Conservation (phyloP, 352 stramenopile genomes). For the Aphanomyces euteiches region DNA sequence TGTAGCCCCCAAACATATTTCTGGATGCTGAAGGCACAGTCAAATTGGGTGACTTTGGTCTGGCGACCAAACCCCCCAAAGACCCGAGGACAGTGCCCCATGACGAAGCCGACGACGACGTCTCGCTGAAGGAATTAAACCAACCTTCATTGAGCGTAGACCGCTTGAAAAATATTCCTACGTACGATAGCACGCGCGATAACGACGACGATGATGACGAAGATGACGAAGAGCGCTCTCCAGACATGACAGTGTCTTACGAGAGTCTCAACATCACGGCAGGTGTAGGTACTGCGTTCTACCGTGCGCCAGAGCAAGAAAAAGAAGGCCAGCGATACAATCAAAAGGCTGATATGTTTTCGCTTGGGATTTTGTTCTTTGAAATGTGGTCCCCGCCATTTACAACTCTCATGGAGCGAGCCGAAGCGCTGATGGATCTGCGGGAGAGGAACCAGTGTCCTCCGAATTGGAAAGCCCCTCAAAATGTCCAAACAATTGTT, state of each 20-base stretch:
- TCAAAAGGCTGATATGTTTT: conserved; percentile 94
- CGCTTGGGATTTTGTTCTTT: conserved; percentile 93
- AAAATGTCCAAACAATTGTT: conserved; percentile 87
- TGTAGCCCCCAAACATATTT: conserved; percentile 91
- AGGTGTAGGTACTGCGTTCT: conserved; percentile 94
- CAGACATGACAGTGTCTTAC: conserved; percentile 27
- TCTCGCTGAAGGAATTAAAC: conserved; percentile 24
- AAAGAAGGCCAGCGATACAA: conserved; percentile 82
- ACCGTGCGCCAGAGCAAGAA: conserved; percentile 93
- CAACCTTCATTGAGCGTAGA: conserved; percentile 19
- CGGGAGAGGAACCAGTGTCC: conserved; percentile 66
- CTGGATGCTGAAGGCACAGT: conserved; percentile 89
- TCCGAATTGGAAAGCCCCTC: conserved; percentile 46
- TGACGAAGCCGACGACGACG: conserved; percentile 45
- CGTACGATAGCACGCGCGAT: conserved; percentile 25
- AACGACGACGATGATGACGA: background rate
- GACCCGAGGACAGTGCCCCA: conserved; percentile 15
- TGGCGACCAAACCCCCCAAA: conserved; percentile 82
- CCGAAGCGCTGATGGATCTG: conserved; percentile 68
- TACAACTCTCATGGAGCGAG: conserved; percentile 86
- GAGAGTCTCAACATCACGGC: conserved; percentile 82
- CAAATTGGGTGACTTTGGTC: conserved; percentile 93
- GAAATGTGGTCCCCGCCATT: conserved; percentile 94
- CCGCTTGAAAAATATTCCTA: conserved; percentile 31
- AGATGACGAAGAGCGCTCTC: background rate